Percentiles rank a stretch among this genome's conserved stretches.
phyloP scores from a whole-genome alignment of 2,329 filamentous ascomycete species.

The Fonsecaea multimorphosa region DNA sequence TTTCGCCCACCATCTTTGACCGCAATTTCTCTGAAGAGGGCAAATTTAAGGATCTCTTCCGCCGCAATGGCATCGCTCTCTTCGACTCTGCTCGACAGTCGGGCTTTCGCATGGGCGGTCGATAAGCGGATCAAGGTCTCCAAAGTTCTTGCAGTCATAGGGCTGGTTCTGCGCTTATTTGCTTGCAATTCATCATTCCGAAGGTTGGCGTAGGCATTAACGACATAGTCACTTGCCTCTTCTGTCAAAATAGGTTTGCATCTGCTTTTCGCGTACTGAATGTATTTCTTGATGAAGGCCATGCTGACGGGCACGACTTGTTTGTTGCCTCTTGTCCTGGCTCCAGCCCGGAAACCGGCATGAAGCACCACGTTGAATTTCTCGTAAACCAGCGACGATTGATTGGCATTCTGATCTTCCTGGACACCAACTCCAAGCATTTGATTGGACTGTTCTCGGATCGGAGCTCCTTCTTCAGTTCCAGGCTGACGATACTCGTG shows the following conservation, averaged over 20 bases:
- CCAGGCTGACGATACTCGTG: conserved; percentile 92
- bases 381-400: conserved; percentile 88
- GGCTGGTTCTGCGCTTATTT: conserved; percentile 90
- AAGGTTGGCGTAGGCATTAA: conserved; percentile 86
- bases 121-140: conserved; percentile 98
- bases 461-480: conserved; percentile 90
- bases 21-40: conserved; percentile 94
- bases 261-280: conserved; percentile 93
- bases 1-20: conserved; percentile 69
- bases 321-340: conserved; percentile 63
- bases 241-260: conserved; percentile 90
- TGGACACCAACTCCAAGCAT: conserved; percentile 86
- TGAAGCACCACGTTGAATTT: conserved; percentile 97
- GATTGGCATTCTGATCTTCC: conserved; percentile 72
- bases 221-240: conserved; percentile 89
- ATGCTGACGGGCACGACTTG: conserved; percentile 79
- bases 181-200: conserved; percentile 95
- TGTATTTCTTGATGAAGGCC: conserved; percentile 99
- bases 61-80: conserved; percentile 86
- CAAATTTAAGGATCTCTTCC: conserved; percentile 88
- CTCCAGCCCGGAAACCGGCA: conserved; percentile 73
- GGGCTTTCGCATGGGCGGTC: conserved; percentile 91
- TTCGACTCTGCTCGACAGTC: conserved; percentile 85
- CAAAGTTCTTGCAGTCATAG: conserved; percentile 94
- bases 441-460: conserved; percentile 85